Evolutionary conservation across 108 stramenopile species (phyloP), one percentile per base, ranked within the genome.

Genomic region (Nitzschia putrida): DNA sequence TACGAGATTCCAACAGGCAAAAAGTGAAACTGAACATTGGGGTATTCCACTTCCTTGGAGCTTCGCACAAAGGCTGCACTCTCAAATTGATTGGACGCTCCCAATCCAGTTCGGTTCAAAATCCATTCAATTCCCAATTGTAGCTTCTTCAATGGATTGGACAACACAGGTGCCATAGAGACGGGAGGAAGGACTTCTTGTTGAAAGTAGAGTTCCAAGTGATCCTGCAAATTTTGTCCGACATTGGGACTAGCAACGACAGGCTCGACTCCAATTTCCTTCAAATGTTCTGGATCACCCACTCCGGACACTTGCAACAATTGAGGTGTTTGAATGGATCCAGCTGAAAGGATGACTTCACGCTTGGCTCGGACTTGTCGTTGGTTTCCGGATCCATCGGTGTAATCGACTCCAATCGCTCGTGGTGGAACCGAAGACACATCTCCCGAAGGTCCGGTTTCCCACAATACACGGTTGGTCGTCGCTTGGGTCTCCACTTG

Each of bases 291-390:
- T 10, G 49, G 43, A 26, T 73, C 69, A 18, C 88, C 84, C 26
- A 93, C 77, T 20, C 89, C 92, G 14, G 80, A 80, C 44, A 53
- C 42, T 71, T 74, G 68, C 2, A 93, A 71, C 49, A 93, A 58
- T 71, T 93, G 89, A 40, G 89, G 89, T 23, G 89, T 80, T 45
- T 60, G 61, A 47, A 87, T 72, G 22, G 89, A 80, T 29, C 92
- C 92, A 5, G 84, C 77, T 10, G 82, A 61, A 38, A 90, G 41
- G 21, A 93, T 85, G 29, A 93, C 88, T 72, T 88, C 85, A 52
- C 73, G 59, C 25, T 47, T 58, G 10, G 43, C 71, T 16, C 34
- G 51, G 57, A 58, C 56, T 22, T 57, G 56, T 57, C 56, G 25
- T 16, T 26, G 23, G 21, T 41, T 53, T 55, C 21, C 44, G 8